Base-by-base conservation (phyloP, 495 filamentous ascomycete species). In the Gamarada debralockiae region DNA sequence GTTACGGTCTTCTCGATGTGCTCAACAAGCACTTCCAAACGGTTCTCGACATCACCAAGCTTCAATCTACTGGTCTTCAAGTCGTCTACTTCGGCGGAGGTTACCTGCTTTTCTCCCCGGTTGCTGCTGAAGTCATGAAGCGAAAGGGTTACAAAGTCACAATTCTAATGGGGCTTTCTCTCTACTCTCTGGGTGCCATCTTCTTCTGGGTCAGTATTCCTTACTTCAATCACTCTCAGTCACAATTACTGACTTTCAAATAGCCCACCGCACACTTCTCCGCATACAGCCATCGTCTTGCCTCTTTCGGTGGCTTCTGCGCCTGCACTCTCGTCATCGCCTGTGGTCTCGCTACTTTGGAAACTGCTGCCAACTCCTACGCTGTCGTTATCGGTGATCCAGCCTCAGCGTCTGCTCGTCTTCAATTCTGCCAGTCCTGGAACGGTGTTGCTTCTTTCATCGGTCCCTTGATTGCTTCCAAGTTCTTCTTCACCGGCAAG, bases 1-100 rank as follows among this genome's bases (percentile, higher is more conserved):
- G 84, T 0, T 93, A 93, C 64, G 88, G 89, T n/a, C 77, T 95
- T 27, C 74, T 95, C 15, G 82, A 87, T 59, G 81, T 83, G 1
- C 74, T 93, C 43, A 92, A 93, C 62, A 67, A 72, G 48, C 76
- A 44, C 55, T 85, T 76, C 31, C 70, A 73, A 24, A 50, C 60
- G 12, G 67, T 78, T 6, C 66, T 70, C 17, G 47, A 61, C n/a
- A 67, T 71, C 62, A 70, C 62, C 25, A 59, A 60, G 14, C 57
- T 68, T 29, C 62, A 72, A 57, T 68, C 65, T 12, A 59, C 70
- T 14, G 70, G 69, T 13, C 63, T 73, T 38, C 67, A 69, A 31
- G 67, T 65, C 29, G 65, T 68, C 15, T 73, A 73, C 44, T 73
- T 73, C 55, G 70, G 60, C 57, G 69, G 78, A 37, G 82, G 82